Conservation (phyloP, 768 basidiomycete genomes). For the Boletus bicolor region DNA sequence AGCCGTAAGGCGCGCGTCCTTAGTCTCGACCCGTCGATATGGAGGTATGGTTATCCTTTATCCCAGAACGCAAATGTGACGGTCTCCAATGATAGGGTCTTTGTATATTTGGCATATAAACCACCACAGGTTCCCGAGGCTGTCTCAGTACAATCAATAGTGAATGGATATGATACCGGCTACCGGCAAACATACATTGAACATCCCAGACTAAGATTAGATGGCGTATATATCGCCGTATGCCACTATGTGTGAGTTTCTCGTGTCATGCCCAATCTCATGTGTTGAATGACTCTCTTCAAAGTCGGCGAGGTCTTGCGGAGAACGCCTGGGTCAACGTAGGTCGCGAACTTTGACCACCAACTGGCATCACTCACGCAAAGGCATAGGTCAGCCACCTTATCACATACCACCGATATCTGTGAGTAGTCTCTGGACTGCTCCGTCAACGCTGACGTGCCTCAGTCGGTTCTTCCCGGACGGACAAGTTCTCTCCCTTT, state of each 20-base stretch:
- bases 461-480: conserved; percentile 81
- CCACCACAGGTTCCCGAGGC: conserved; percentile 68
- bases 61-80: conserved; percentile 2
- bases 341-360: conserved; percentile 27
- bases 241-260: conserved; percentile 77
- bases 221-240: conserved; percentile 89
- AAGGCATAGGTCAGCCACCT: conserved; percentile 67
- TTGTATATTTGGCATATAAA: conserved; percentile 64
- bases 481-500: conserved; percentile 80
- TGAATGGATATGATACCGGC: conserved; percentile 53
- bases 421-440: conserved; percentile 45
- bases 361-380: conserved; percentile 5
- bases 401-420: conserved; percentile 89
- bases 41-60: conserved; percentile 55
- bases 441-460: conserved; percentile 2
- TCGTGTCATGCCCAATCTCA: not conserved
- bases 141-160: conserved; percentile 47
- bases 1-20: conserved; percentile 73
- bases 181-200: conserved; percentile 79
- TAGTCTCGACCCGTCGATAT: conserved; percentile 65
- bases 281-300: conserved; percentile 2
- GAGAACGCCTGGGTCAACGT: conserved; percentile 90
- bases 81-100: conserved; percentile 40
- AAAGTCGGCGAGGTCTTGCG: conserved; percentile 57
- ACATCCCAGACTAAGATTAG: conserved; percentile 78